Conservation (phyloP, 768 basidiomycete species). For the Tephrocybe rancida region DNA sequence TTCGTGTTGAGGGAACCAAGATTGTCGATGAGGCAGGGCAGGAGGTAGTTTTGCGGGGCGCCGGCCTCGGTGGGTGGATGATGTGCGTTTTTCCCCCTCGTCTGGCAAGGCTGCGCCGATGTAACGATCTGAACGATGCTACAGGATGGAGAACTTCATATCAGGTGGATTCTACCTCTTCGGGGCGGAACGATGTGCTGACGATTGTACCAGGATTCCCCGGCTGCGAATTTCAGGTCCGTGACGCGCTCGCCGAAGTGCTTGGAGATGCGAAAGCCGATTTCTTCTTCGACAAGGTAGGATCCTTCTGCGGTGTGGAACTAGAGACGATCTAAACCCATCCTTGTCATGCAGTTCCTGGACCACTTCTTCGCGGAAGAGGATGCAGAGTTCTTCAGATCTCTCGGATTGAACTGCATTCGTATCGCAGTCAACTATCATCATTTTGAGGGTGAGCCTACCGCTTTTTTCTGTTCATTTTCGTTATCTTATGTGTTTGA, state of each 20-base stretch:
- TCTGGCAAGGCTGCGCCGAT: background rate
- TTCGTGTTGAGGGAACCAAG: constrained; percentile 60
- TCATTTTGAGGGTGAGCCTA: constrained; percentile 62
- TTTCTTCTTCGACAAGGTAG: constrained; percentile 83
- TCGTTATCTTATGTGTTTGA: background rate
- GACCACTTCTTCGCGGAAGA: constrained; percentile 80
- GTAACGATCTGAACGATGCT: background rate
- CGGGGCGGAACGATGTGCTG: background rate
- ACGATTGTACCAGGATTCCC: constrained; percentile 57
- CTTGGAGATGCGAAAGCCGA: constrained; percentile 69
- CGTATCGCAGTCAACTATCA: constrained; percentile 75
- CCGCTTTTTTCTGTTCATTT: background rate
- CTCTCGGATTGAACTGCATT: constrained; percentile 78
- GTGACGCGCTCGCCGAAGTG: constrained; percentile 63
- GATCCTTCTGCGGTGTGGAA: background rate
- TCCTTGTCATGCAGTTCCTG: constrained; percentile 52
- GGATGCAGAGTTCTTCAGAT: constrained; percentile 78
- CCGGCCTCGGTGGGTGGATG: constrained; percentile 83
- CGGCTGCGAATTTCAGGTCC: constrained; percentile 80
- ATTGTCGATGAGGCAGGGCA: constrained; percentile 58
- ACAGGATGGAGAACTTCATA: constrained; percentile 79
- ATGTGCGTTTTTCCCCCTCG: constrained; percentile 42
- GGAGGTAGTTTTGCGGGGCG: constrained; percentile 66
- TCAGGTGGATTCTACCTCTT: constrained; percentile 37
- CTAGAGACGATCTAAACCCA: background rate